A percentile compares a stretch with the other conserved stretches of the same genome.
Evolutionary conservation across 129 eudicot genomes (phyloP).

Genomic region (Lactuca sativa): DNA sequence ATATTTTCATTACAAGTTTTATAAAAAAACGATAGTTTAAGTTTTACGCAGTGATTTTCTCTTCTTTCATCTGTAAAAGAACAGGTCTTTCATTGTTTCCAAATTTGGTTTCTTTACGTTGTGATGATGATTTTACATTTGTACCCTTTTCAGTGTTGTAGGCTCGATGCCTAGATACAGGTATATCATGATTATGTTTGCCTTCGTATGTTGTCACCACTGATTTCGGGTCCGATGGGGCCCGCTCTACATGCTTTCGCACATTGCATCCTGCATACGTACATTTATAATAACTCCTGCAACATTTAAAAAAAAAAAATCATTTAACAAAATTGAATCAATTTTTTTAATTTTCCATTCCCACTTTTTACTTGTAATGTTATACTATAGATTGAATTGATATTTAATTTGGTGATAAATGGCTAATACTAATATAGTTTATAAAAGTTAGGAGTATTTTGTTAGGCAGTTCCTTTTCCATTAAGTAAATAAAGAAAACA

Average conservation of each 20-base stretch:
- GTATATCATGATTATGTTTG: slow-evolving; percentile 90
- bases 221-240: slow-evolving; percentile 78
- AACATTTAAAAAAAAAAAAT: slow-evolving; percentile 19
- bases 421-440: too few species aligned
- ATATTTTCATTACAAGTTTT: not conserved
- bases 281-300: slow-evolving; percentile 96
- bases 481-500: too few species aligned
- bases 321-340: not conserved
- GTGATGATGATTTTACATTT: slow-evolving; percentile 33
- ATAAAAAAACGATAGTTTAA: slow-evolving; percentile 3
- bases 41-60: slow-evolving; percentile 46
- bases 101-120: slow-evolving; percentile 45
- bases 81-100: slow-evolving; percentile 57
- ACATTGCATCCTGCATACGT: slow-evolving; percentile 84
- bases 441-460: too few species aligned
- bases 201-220: slow-evolving; percentile 97
- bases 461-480: too few species aligned
- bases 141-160: slow-evolving; percentile 24
- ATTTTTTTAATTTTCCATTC: not conserved
- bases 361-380: too few species aligned
- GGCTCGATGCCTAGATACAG: slow-evolving; percentile 49
- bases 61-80: slow-evolving; percentile 71
- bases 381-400: too few species aligned
- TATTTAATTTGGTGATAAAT: too few species aligned
- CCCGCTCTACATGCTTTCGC: slow-evolving; percentile 89